These are phyloP conservation scores for Raphanus hybrid DNA, from an alignment of 441 rosid genomes.

Conservation along the genomic window DNA sequence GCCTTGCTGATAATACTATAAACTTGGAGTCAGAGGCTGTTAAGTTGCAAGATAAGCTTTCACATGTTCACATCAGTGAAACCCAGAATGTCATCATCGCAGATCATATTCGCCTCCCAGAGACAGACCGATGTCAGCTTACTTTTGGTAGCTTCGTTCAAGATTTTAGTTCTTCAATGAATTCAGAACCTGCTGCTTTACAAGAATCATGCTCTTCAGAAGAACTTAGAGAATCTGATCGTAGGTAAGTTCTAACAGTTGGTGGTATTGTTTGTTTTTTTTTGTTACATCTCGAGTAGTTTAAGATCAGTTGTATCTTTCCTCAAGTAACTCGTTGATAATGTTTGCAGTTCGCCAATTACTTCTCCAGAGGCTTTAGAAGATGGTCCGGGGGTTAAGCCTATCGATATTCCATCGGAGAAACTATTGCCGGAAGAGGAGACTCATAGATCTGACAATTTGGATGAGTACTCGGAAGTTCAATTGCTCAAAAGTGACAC, in stretches of 20 bases:
- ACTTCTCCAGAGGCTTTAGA: not conserved
- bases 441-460: not conserved
- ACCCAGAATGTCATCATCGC: conserved; percentile 11
- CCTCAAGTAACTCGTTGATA: not conserved
- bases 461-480: conserved; percentile 8
- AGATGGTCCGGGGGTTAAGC: conserved; percentile 5
- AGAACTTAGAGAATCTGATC: conserved; percentile 12
- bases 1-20: not conserved
- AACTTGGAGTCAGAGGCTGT: not conserved
- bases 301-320: not conserved
- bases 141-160: conserved; percentile 14
- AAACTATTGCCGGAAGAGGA: conserved; percentile 5
- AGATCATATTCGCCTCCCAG: conserved; percentile 7
- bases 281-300: not conserved
- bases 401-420: conserved; percentile 1
- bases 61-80: conserved; percentile 11
- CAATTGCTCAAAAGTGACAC: conserved; percentile 15
- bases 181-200: not conserved
- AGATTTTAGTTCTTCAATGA: not conserved
- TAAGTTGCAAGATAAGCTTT: conserved; percentile 15
- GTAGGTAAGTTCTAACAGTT: conserved; percentile 6
- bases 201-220: conserved; percentile 6
- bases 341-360: not conserved
- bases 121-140: conserved; percentile 12
- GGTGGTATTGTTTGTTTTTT: not conserved